Evolutionary conservation across 2,329 filamentous ascomycete genomes (phyloP).

Genomic region (Juglanconis juglandina): DNA sequence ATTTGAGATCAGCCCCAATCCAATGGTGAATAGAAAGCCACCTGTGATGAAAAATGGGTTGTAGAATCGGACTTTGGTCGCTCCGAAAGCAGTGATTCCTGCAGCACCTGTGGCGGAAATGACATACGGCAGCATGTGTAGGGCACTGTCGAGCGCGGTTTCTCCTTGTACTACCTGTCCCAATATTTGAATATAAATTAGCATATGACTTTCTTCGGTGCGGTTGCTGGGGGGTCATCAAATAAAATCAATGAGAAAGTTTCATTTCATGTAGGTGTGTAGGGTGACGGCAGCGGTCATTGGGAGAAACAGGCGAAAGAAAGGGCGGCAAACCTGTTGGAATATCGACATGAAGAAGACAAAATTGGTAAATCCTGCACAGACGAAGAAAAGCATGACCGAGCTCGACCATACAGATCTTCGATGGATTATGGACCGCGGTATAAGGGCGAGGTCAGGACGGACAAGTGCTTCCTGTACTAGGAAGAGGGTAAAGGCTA

Average conservation of each 20-base stretch:
- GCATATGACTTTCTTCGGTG: too few relatives aligned
- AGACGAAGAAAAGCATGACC: slow-evolving; percentile 11
- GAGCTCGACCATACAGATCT: slow-evolving; percentile 12
- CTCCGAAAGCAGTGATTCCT: neutral
- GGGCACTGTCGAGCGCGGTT: neutral
- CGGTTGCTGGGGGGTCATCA: too few relatives aligned
- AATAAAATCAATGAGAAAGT: neutral
- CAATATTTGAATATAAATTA: neutral
- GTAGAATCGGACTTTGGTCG: slow-evolving; percentile 13
- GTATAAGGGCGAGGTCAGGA: neutral
- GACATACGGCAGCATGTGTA: slow-evolving; percentile 13
- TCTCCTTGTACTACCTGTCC: neutral
- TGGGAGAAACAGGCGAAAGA: too few relatives aligned
- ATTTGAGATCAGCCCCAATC: neutral
- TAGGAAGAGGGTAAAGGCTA: slow-evolving; percentile 37
- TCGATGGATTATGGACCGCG: neutral
- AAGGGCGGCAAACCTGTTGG: slow-evolving; percentile 4
- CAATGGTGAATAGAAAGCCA: slow-evolving; percentile 1
- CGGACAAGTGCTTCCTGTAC: slow-evolving; percentile 21
- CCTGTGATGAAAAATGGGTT: slow-evolving; percentile 15
- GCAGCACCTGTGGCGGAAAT: slow-evolving; percentile 4
- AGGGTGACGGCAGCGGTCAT: too few relatives aligned
- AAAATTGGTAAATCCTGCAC: slow-evolving; percentile 13
- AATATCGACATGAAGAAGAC: slow-evolving; percentile 16
- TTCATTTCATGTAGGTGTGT: neutral